A percentile compares a stretch with the other conserved stretches of the same genome.
Evolutionary conservation across 148 eudicot genomes (phyloP).

Genomic region (Vaccinium myrtillus): DNA sequence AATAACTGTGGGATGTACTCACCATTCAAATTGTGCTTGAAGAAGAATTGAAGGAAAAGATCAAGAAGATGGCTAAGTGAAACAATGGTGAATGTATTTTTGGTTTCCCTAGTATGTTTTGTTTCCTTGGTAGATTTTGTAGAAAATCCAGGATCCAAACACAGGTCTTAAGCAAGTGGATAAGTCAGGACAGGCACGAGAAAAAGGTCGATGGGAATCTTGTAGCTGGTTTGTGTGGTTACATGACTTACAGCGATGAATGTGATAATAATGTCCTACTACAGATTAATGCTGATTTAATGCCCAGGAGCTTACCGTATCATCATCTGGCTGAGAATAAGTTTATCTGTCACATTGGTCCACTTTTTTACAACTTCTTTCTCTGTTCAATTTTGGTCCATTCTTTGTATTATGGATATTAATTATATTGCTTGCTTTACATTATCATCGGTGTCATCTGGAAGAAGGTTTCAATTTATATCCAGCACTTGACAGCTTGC

Average conservation of each 20-base stretch:
- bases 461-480: background rate
- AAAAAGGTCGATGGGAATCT: conserved; percentile 13
- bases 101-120: background rate
- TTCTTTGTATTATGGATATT: background rate
- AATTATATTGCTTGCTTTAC: background rate
- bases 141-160: background rate
- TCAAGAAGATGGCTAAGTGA: background rate
- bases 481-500: conserved; percentile 10
- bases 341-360: background rate
- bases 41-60: background rate
- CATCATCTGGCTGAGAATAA: background rate
- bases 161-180: background rate
- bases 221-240: background rate
- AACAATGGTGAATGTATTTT: background rate
- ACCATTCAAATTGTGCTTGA: background rate
- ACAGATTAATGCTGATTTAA: background rate
- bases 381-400: background rate
- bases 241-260: background rate
- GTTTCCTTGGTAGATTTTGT: background rate
- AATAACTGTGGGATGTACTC: background rate
- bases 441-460: background rate
- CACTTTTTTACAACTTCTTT: background rate
- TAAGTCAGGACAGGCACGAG: background rate
- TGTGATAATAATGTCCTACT: background rate
- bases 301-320: background rate